Conservation (phyloP, 192 early-diverging fungal species). For the Coemansia asiatica region DNA sequence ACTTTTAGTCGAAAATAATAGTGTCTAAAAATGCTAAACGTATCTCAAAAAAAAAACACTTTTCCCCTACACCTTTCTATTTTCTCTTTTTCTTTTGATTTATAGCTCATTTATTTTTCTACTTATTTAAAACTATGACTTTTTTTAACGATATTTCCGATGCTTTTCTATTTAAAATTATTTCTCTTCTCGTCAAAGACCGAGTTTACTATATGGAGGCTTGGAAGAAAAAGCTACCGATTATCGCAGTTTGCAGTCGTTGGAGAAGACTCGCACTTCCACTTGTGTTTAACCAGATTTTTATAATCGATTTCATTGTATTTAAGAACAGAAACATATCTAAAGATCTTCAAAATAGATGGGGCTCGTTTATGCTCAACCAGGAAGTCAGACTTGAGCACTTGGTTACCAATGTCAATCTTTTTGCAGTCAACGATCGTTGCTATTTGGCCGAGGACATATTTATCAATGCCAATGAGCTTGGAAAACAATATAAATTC, state of each 20-base stretch:
- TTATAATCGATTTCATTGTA: neutral
- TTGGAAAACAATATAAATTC: neutral
- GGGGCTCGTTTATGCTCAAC: neutral
- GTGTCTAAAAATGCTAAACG: too few species aligned
- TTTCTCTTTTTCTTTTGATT: neutral
- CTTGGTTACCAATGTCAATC: neutral
- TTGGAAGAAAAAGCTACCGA: neutral
- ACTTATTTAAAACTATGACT: neutral
- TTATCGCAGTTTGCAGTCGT: neutral
- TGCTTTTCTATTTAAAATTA: neutral
- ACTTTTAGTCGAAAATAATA: too few species aligned
- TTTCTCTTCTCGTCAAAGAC: neutral
- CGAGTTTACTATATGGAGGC: neutral
- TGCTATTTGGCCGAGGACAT: neutral
- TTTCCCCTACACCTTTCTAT: neutral
- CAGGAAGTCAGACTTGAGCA: neutral
- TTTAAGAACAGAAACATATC: neutral
- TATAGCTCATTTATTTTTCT: neutral
- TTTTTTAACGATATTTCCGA: neutral
- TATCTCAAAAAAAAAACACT: too few species aligned
- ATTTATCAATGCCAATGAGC: neutral
- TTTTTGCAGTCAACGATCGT: neutral
- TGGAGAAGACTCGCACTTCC: neutral
- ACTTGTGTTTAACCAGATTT: neutral
- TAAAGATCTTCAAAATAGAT: too few species aligned